phyloP scores from a whole-genome alignment of 2,329 filamentous ascomycete genomes.

The Phymatotrichopsis omnivora region DNA sequence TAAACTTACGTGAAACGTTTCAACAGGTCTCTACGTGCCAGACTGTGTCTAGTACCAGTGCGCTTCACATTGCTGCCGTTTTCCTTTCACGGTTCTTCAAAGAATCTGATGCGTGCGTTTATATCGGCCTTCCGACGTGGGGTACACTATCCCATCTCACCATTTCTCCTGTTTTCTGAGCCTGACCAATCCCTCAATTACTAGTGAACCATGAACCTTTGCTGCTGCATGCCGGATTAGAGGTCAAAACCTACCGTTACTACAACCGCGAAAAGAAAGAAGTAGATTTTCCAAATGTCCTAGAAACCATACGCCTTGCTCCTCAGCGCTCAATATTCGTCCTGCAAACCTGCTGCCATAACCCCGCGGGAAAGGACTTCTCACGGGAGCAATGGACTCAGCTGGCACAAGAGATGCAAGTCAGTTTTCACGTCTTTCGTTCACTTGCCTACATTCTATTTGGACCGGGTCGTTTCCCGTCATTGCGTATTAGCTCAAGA shows the following conservation, averaged over 20 bases:
- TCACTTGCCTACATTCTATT: no score
- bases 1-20: no score
- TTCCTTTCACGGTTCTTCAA: constrained; percentile 91
- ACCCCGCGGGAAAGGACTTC: constrained; percentile 93
- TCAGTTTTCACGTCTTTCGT: no score
- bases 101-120: constrained; percentile 71
- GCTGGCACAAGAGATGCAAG: no score
- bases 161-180: no score
- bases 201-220: constrained; percentile 98
- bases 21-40: no score
- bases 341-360: constrained; percentile 95
- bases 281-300: constrained; percentile 89
- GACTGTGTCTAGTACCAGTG: constrained; percentile 95
- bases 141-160: no score
- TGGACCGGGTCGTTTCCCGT: no score
- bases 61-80: constrained; percentile 84
- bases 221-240: constrained; percentile 83
- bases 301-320: constrained; percentile 80
- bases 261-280: constrained; percentile 99
- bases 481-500: no score
- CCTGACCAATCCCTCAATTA: constrained; percentile 82
- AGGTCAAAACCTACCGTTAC: constrained; percentile 93
- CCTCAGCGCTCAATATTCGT: constrained; percentile 81
- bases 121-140: no score
- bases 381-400: constrained; percentile 87